Evolutionary conservation across 305 asterid species (phyloP).

Genomic region (Fraxinus baroniana): DNA sequence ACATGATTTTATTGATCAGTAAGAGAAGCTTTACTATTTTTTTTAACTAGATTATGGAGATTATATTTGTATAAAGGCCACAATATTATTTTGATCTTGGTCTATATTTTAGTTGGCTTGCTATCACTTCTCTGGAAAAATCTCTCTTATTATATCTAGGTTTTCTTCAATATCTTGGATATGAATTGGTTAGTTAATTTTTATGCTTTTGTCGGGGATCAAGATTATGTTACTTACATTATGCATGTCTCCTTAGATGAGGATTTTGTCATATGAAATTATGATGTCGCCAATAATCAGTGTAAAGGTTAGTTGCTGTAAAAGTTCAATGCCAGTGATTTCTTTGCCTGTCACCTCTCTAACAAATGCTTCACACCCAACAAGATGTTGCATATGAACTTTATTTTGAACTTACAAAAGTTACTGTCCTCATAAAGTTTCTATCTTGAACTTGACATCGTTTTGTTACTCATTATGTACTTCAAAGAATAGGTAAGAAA

Average conservation of each 20-base stretch:
- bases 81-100: constrained; percentile 4
- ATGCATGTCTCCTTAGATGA: neutral
- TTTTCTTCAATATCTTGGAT: constrained; percentile 5
- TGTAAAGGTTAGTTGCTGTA: neutral
- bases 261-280: neutral
- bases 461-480: neutral
- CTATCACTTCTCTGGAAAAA: neutral
- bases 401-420: neutral
- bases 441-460: neutral
- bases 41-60: constrained; percentile 8
- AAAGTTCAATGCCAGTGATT: neutral
- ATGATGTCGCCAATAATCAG: neutral
- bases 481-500: neutral
- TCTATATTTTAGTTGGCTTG: neutral
- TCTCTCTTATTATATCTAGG: neutral
- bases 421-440: neutral
- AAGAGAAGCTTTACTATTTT: constrained; percentile 35
- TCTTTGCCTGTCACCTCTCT: neutral
- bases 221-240: neutral
- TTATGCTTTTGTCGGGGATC: neutral
- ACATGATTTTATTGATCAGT: constrained; percentile 86
- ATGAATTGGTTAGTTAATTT: neutral
- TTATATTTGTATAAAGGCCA: neutral
- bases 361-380: neutral
- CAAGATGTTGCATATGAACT: neutral